A percentile compares a stretch with the other conserved stretches of the same genome.
Evolutionary conservation across 1,284 basidiomycete genomes (phyloP).

Genomic region (Cerrena zonata): DNA sequence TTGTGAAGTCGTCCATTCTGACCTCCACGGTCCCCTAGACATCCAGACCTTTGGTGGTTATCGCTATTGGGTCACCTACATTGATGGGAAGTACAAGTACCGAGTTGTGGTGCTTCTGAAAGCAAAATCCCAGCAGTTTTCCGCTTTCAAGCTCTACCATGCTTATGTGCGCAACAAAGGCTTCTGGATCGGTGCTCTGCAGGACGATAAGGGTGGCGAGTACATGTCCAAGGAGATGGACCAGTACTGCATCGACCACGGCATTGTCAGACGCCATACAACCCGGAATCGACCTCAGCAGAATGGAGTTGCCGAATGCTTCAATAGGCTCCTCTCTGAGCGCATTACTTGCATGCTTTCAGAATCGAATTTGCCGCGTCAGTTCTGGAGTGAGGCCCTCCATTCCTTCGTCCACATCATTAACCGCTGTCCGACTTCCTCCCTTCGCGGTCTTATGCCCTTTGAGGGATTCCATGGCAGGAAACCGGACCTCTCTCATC

Average conservation of each 20-base stretch:
- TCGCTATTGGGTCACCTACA: conserved; percentile 31
- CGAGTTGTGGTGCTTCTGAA: conserved; percentile 21
- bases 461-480: conserved; percentile 3
- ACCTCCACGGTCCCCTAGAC: conserved; percentile 30
- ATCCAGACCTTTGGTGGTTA: conserved; percentile 21
- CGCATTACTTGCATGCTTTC: conserved; percentile 15
- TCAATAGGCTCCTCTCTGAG: conserved; percentile 20
- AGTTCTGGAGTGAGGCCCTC: conserved; percentile 24
- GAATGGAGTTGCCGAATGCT: conserved; percentile 30
- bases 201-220: conserved; percentile 30
- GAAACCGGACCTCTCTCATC: conserved; percentile 13
- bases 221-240: conserved; percentile 23
- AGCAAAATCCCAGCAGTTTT: conserved; percentile 12
- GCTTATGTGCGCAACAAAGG: conserved; percentile 20
- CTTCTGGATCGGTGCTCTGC: conserved; percentile 16
- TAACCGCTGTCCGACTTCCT: conserved; percentile 15
- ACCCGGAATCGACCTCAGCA: conserved; percentile 24
- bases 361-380: conserved; percentile 20
- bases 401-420: conserved; percentile 20
- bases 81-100: conserved; percentile 26
- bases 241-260: conserved; percentile 18
- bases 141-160: conserved; percentile 17
- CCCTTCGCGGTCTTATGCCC: conserved; percentile 19
- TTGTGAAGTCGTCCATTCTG: conserved; percentile 30
- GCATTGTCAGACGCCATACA: conserved; percentile 26